Evolutionary conservation across 2,329 filamentous ascomycete genomes (phyloP).

Genomic region (Truncatella angustata): DNA sequence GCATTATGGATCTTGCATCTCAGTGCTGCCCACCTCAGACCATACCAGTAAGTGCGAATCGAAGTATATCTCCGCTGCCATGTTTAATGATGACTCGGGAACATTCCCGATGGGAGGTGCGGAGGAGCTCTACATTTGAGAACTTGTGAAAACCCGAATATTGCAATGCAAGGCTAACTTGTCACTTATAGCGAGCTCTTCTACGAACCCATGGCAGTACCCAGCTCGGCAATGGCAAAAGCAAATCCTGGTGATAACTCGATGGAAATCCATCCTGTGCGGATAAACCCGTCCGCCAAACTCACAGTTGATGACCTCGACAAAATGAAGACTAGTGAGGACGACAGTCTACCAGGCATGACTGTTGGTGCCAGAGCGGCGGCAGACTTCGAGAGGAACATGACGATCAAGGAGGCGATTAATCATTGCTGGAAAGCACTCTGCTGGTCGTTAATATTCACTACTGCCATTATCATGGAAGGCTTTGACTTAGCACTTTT

Average conservation of each 20-base stretch:
- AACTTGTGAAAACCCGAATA: no score
- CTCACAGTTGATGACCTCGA: not conserved
- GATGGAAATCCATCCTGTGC: not conserved
- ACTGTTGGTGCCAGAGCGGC: not conserved
- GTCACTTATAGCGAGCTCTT: no score
- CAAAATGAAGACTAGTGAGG: conserved; percentile 4
- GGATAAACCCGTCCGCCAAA: not conserved
- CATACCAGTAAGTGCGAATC: no score
- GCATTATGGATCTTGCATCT: no score
- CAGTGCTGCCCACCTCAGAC: no score
- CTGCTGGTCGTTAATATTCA: conserved; percentile 21
- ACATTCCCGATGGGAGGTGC: no score
- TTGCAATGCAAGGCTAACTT: no score
- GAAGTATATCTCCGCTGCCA: no score
- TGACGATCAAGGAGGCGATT: not conserved
- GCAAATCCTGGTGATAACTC: not conserved
- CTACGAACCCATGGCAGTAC: no score
- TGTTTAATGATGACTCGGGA: no score
- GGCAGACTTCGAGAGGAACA: not conserved
- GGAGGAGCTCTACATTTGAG: no score
- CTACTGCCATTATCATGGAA: conserved; percentile 21
- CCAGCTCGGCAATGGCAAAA: not conserved
- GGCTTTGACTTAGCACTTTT: conserved; percentile 31
- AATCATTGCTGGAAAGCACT: conserved; percentile 14
- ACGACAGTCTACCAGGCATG: not conserved